phyloP scores from a whole-genome alignment of 2,329 filamentous ascomycete species.

The Kalmusia sp. region DNA sequence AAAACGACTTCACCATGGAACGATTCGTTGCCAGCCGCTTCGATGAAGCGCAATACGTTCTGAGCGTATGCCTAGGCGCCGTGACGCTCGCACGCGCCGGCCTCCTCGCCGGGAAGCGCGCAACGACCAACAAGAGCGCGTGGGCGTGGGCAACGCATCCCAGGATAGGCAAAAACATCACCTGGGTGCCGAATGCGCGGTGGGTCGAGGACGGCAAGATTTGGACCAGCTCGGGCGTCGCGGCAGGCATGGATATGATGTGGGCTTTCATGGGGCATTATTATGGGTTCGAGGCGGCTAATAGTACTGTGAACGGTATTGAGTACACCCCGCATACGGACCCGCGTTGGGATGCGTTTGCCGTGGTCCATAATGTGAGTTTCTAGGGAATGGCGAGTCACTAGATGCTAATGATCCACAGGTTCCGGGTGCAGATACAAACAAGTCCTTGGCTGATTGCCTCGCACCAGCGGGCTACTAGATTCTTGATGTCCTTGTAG shows the following conservation, averaged over 20 bases:
- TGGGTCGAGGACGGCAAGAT: slow-evolving; percentile 70
- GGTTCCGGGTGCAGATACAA: slow-evolving; percentile 12
- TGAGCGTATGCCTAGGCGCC: slow-evolving; percentile 70
- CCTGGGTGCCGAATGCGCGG: slow-evolving; percentile 67
- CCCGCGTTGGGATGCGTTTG: slow-evolving; percentile 61
- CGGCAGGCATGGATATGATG: slow-evolving; percentile 66
- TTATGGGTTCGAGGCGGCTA: slow-evolving; percentile 59
- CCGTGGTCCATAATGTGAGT: slow-evolving; percentile 24
- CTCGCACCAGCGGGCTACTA: no score
- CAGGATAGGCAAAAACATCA: slow-evolving; percentile 55
- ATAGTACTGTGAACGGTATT: slow-evolving; percentile 54
- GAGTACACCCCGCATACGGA: slow-evolving; percentile 64
- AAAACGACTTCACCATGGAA: slow-evolving; percentile 41
- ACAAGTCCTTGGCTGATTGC: slow-evolving; percentile 11
- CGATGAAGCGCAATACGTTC: slow-evolving; percentile 53
- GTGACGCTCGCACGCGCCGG: slow-evolving; percentile 63
- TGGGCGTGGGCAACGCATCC: slow-evolving; percentile 53
- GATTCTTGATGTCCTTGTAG: no score
- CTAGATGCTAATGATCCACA: neutral
- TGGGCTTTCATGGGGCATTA: slow-evolving; percentile 60
- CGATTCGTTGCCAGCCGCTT: slow-evolving; percentile 56
- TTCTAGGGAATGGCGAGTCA: neutral
- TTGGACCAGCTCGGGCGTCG: slow-evolving; percentile 68
- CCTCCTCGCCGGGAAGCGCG: slow-evolving; percentile 62
- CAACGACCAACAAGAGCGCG: slow-evolving; percentile 68